Percentiles rank a stretch among this genome's conserved stretches.
phyloP scores from a whole-genome alignment of 345 rosid genomes.

The Heritiera fomes region DNA sequence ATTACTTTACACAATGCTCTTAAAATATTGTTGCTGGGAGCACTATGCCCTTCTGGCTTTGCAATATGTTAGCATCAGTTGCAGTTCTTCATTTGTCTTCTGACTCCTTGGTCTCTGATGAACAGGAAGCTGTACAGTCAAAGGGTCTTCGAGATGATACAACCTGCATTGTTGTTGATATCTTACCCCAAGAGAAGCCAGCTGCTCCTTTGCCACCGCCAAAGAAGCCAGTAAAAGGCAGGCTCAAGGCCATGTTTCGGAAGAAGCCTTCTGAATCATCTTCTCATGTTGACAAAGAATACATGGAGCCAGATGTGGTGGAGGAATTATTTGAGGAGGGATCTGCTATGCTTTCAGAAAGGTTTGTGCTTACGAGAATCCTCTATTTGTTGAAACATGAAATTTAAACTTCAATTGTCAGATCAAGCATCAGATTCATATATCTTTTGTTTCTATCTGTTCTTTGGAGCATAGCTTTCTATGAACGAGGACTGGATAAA shows the following conservation, averaged over 20 bases:
- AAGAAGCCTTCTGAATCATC: slow-evolving; percentile 72
- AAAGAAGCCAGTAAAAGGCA: slow-evolving; percentile 79
- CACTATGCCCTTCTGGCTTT: slow-evolving; percentile 21
- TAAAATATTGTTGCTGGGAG: slow-evolving; percentile 5
- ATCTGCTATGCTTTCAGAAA: slow-evolving; percentile 96
- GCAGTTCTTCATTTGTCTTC: not conserved
- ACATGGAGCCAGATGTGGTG: slow-evolving; percentile 72
- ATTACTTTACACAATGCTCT: not conserved
- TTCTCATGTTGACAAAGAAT: slow-evolving; percentile 66
- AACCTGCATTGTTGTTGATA: slow-evolving; percentile 94
- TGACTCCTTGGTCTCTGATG: slow-evolving; percentile 24
- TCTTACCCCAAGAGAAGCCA: slow-evolving; percentile 80
- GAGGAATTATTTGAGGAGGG: slow-evolving; percentile 95
- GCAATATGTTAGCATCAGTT: slow-evolving; percentile 1
- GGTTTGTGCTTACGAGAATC: slow-evolving; percentile 53
- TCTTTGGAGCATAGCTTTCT: slow-evolving; percentile 12
- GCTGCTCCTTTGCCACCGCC: slow-evolving; percentile 63
- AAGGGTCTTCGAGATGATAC: slow-evolving; percentile 99
- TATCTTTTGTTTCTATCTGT: not conserved
- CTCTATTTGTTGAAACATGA: slow-evolving; percentile 19
- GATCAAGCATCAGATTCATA: not conserved
- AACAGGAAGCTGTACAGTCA: slow-evolving; percentile 77
- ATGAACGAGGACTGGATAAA: not conserved
- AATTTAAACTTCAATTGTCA: not conserved
- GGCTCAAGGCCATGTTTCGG: slow-evolving; percentile 84